Evolutionary conservation across 441 rosid species (phyloP).

Genomic region (Dalechampia spathulata): DNA sequence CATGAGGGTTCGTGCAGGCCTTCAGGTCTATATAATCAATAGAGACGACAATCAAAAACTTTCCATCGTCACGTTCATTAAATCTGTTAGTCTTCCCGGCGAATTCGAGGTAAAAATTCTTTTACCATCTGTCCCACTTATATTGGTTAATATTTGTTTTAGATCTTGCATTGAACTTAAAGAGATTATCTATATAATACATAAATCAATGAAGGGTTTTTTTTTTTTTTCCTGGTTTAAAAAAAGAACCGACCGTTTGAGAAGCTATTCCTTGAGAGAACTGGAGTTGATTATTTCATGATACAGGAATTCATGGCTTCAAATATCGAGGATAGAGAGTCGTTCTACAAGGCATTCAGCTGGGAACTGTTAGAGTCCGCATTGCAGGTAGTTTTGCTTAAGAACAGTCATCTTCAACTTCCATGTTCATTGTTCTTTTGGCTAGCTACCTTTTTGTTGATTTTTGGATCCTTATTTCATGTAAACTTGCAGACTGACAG

Average conservation of each 20-base stretch:
- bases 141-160: no score
- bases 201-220: no score
- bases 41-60: slow-evolving; percentile 35
- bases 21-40: slow-evolving; percentile 30
- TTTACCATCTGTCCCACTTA: no score
- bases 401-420: no score
- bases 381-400: slow-evolving; percentile 32
- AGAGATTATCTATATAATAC: no score
- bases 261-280: no score
- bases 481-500: slow-evolving; percentile 27
- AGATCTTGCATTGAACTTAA: no score
- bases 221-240: no score
- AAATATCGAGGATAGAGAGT: slow-evolving; percentile 25
- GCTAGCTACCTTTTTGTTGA: not conserved
- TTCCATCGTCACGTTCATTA: slow-evolving; percentile 21
- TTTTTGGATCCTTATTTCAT: not conserved
- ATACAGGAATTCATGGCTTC: slow-evolving; percentile 24
- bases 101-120: slow-evolving; percentile 16
- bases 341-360: slow-evolving; percentile 39
- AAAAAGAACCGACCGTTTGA: no score
- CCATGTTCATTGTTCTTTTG: not conserved
- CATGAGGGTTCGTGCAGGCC: slow-evolving; percentile 32
- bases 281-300: no score
- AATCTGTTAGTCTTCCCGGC: slow-evolving; percentile 34
- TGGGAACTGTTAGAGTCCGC: slow-evolving; percentile 48